Evolutionary conservation across 2,329 filamentous ascomycete species (phyloP).

Genomic region (Aureobasidium sp.): DNA sequence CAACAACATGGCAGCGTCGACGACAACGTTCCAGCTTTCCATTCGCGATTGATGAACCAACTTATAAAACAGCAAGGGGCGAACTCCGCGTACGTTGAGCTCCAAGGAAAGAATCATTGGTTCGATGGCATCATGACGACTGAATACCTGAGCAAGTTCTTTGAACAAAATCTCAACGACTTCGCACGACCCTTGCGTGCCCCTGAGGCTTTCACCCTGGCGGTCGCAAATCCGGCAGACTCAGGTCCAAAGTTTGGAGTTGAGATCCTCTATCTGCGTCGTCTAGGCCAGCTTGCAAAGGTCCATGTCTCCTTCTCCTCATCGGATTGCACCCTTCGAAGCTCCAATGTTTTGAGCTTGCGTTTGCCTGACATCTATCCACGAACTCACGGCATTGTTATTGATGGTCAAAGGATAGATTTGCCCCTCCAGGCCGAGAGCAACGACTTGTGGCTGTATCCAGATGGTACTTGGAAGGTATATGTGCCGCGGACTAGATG

Average conservation of each 20-base stretch:
- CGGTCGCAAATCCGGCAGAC: slow-evolving; percentile 44
- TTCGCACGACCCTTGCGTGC: slow-evolving; percentile 15
- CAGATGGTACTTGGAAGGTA: slow-evolving; percentile 6
- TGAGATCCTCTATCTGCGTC: slow-evolving; percentile 39
- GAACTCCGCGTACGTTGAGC: slow-evolving; percentile 40
- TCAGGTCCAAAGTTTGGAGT: slow-evolving; percentile 45
- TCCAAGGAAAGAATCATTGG: slow-evolving; percentile 42
- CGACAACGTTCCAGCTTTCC: slow-evolving; percentile 50
- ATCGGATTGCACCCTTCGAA: slow-evolving; percentile 29
- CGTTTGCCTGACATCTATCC: slow-evolving; percentile 13
- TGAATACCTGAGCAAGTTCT: slow-evolving; percentile 39
- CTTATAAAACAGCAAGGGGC: slow-evolving; percentile 36
- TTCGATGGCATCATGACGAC: slow-evolving; percentile 50
- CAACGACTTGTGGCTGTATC: not conserved
- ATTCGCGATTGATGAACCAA: slow-evolving; percentile 46
- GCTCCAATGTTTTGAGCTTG: slow-evolving; percentile 33
- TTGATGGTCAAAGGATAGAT: not conserved
- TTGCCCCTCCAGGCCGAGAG: not conserved
- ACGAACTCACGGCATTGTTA: not conserved
- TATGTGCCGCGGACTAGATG: not conserved
- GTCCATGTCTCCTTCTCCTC: slow-evolving; percentile 32
- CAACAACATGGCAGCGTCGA: slow-evolving; percentile 49
- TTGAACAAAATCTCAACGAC: slow-evolving; percentile 27
- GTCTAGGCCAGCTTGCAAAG: slow-evolving; percentile 43
- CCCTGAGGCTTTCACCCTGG: slow-evolving; percentile 35